phyloP scores from a whole-genome alignment of 106 monocot genomes.

The Gastrodia elata region DNA sequence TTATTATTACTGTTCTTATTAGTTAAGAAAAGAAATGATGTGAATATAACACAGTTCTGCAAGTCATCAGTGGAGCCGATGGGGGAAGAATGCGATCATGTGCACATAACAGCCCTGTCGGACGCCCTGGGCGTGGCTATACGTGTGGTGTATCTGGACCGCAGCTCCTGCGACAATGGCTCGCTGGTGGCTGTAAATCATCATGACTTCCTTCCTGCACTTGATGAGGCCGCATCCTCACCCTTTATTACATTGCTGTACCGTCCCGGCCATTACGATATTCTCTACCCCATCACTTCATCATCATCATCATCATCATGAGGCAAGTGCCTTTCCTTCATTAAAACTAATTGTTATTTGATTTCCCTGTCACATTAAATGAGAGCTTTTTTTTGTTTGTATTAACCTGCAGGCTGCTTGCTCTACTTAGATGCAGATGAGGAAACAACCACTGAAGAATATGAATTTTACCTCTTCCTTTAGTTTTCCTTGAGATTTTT shows the following conservation, averaged over 20 bases:
- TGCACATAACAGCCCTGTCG: constrained; percentile 81
- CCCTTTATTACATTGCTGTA: constrained; percentile 74
- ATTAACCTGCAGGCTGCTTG: background rate
- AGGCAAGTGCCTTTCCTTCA: background rate
- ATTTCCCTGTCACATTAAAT: background rate
- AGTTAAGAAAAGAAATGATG: too few relatives aligned
- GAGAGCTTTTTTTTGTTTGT: background rate
- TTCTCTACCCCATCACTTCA: constrained; percentile 61
- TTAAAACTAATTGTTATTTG: background rate
- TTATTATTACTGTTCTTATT: too few relatives aligned
- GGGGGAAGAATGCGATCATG: constrained; percentile 90
- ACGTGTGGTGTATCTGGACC: constrained; percentile 75
- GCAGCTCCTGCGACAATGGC: constrained; percentile 50
- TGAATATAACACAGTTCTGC: constrained; percentile 97
- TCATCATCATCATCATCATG: background rate
- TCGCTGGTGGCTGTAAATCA: constrained; percentile 40
- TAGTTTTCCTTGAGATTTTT: too few relatives aligned
- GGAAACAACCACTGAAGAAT: background rate
- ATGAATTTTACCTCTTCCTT: too few relatives aligned
- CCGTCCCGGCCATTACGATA: constrained; percentile 96
- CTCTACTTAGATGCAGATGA: background rate
- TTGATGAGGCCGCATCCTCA: background rate
- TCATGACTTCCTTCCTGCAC: constrained; percentile 72
- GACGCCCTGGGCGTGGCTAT: constrained; percentile 79
- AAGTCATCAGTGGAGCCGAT: constrained; percentile 87